phyloP scores from a whole-genome alignment of 2,329 filamentous ascomycete genomes.

The Eutypa lata region DNA sequence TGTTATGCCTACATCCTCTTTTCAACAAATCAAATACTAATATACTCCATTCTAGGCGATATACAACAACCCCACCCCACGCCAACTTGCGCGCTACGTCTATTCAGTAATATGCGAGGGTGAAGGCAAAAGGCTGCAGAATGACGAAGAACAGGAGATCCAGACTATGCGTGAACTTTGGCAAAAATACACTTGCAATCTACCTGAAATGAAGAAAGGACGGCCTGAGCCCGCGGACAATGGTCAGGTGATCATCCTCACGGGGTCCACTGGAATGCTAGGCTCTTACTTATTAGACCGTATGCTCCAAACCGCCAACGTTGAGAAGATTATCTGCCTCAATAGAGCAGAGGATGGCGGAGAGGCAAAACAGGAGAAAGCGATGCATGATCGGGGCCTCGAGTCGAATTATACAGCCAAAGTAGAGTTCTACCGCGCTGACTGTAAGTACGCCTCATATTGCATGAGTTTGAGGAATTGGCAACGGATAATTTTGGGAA shows the following conservation, averaged over 20 bases:
- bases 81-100: constrained; percentile 20
- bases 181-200: constrained; percentile 26
- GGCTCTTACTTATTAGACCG: constrained; percentile 37
- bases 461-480: constrained; percentile 1
- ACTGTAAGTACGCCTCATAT: constrained; percentile 8
- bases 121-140: not conserved
- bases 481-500: too few species aligned
- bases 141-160: constrained; percentile 7
- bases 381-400: constrained; percentile 7
- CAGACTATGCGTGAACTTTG: constrained; percentile 12
- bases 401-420: constrained; percentile 1
- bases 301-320: constrained; percentile 23
- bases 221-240: constrained; percentile 21
- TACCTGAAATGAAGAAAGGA: constrained; percentile 15
- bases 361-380: constrained; percentile 2
- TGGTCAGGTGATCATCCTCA: constrained; percentile 32
- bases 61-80: constrained; percentile 18
- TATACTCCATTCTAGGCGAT: not conserved
- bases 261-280: constrained; percentile 37
- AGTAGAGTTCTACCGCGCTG: constrained; percentile 10
- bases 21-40: not conserved
- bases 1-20: not conserved
- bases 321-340: constrained; percentile 13
- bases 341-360: constrained; percentile 11
- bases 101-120: not conserved